Evolutionary conservation across 306 rosid species (phyloP), one percentile per base, ranked within the genome.

Genomic region (Lathyrus sativus): DNA sequence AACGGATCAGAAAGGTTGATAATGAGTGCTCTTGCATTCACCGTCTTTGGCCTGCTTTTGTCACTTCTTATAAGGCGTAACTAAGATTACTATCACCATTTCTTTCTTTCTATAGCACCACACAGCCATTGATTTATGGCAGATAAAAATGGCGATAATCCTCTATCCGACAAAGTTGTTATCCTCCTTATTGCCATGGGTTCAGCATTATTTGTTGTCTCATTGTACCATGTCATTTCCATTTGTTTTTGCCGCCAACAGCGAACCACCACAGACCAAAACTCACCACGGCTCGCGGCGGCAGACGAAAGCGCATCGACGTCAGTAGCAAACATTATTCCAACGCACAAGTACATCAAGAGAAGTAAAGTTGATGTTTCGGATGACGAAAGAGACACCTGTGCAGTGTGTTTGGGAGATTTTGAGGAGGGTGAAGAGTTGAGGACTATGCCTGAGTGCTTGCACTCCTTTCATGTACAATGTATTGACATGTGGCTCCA

Each of bases 401-500:
- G 92, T 60, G 85, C 84, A 0, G 85, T 89, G 33, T 89, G 96
- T 54, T 75, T 86, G 50, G 78, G 83, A 38, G 87, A 84, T 37
- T 88, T 82, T 67, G 86, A 90, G 31, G 96, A 87, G 0, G 95
- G 83, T 17, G 95, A 87, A 7, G 88, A 82, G 33, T 26, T 88
- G 63, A 76, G 83, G 13, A 79, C 78, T 3, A 41, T 90, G 83
- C 88, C 91, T 0, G 90, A 80, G 39, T 86, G 95, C 67, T 13
- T 56, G 77, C 96, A 90, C 83, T 72, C 83, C 9, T 90, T 85
- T 54, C 96, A 90, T 15, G 82, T 70, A 0, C 6, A 81, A 0
- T 90, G 92, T 72, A 86, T 90, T 3, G 96, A 90, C 29, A 69
- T 31, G 85, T 90, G 96, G 95, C 88, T 90, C 3, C n/a, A 38